Conservation (phyloP, 306 rosid species). For the Acacia crassicarpa region DNA sequence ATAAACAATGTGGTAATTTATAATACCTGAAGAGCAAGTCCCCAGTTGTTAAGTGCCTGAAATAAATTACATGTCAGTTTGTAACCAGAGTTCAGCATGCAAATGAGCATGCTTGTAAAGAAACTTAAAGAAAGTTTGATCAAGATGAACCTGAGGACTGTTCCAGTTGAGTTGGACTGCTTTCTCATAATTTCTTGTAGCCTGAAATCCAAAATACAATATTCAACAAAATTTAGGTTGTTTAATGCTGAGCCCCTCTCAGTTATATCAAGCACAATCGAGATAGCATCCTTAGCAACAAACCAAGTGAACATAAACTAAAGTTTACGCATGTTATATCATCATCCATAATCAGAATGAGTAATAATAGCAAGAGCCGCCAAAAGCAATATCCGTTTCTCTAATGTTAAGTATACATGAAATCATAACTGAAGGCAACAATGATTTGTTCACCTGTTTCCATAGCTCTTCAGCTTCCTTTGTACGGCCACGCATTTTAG, state of each 20-base stretch:
- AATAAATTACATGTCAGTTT: conserved; percentile 42
- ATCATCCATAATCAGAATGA: conserved; percentile 1
- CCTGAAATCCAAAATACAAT: conserved; percentile 52
- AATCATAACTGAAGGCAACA: conserved; percentile 28
- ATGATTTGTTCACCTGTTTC: conserved; percentile 77
- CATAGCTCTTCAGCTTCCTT: conserved; percentile 99
- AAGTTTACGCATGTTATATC: conserved; percentile 11
- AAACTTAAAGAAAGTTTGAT: conserved; percentile 15
- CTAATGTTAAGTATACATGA: conserved; percentile 6
- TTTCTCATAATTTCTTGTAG: conserved; percentile 85
- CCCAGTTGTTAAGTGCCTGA: conserved; percentile 99
- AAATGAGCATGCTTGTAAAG: conserved; percentile 20
- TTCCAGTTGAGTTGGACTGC: conserved; percentile 99
- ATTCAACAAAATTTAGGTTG: conserved; percentile 22
- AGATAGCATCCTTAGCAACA: not conserved
- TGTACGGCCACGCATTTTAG: conserved; percentile 99
- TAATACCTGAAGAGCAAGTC: conserved; percentile 97
- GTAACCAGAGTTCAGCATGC: conserved; percentile 20
- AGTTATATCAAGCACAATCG: not conserved
- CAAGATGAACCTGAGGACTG: conserved; percentile 86
- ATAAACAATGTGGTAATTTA: conserved; percentile 4
- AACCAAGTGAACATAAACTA: conserved; percentile 12
- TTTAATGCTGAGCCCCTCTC: conserved; percentile 7
- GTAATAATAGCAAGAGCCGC: conserved; percentile 9
- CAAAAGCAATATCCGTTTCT: conserved; percentile 4